Conservation (phyloP, 192 early-diverging fungal species). For the Umbelopsis isabellina region DNA sequence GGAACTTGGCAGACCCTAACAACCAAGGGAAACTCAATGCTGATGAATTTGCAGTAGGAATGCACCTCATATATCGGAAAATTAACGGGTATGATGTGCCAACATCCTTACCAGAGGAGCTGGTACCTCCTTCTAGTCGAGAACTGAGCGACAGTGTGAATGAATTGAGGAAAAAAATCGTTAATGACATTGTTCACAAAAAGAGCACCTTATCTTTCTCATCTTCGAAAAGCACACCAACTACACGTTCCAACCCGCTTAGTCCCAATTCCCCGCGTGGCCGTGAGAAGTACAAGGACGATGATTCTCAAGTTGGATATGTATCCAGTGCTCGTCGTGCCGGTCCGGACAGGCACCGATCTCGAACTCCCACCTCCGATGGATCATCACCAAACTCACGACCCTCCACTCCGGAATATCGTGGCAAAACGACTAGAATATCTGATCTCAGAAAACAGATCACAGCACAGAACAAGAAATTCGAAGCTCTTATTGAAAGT, state of each 20-base stretch:
- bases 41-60: slow-evolving; percentile 96
- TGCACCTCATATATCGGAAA: slow-evolving; percentile 94
- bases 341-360: slow-evolving; percentile 33
- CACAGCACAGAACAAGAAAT: slow-evolving; percentile 24
- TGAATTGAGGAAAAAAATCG: slow-evolving; percentile 65
- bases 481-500: slow-evolving; percentile 24
- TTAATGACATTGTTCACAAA: slow-evolving; percentile 59
- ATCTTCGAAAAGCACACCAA: slow-evolving; percentile 21
- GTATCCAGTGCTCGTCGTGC: slow-evolving; percentile 44
- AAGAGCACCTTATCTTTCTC: slow-evolving; percentile 29
- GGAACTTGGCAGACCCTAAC: slow-evolving; percentile 79
- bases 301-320: slow-evolving; percentile 37
- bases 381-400: neutral
- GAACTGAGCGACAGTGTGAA: slow-evolving; percentile 74
- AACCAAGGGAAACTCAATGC: slow-evolving; percentile 86
- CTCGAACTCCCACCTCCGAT: slow-evolving; percentile 19
- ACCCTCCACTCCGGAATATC: slow-evolving; percentile 36
- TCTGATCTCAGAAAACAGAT: slow-evolving; percentile 38
- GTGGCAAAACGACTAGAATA: slow-evolving; percentile 40
- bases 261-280: slow-evolving; percentile 24
- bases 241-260: slow-evolving; percentile 5
- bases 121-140: slow-evolving; percentile 85
- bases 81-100: slow-evolving; percentile 85
- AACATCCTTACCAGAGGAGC: slow-evolving; percentile 73
- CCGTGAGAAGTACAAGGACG: slow-evolving; percentile 20